Evolutionary conservation across 2,329 filamentous ascomycete genomes (phyloP), one percentile per base, ranked within the genome.

Genomic region (Beauveria scarabaeidicola): DNA sequence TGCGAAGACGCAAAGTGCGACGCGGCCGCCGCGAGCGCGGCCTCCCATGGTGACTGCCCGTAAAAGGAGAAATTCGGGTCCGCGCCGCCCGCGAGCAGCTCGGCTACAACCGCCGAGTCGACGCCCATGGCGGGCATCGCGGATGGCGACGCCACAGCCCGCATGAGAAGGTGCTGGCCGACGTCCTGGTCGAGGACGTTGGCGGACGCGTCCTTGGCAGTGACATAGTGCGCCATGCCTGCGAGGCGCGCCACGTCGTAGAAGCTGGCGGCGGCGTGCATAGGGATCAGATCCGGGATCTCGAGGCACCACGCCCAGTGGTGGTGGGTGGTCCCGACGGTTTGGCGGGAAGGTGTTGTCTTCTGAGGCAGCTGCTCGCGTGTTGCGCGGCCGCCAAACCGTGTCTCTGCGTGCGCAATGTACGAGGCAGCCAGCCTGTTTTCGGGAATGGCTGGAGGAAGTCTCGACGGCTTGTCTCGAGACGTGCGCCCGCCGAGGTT

Each of bases 251-350:
- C 55, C 11, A 52, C 55, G 47, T 58, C 47, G 19, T 51, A 51
- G n/a, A 58, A 58, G 23, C 3, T 58, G 36, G 15, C 27, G n/a
- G 47, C 46, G n/a, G 13, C 48, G n/a, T 41, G 36, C n/a, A 43
- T 21, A 3, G 46, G 36, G 1, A 50, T 19, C 3, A 58, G 46
- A 11, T 25, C 55, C 8, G 55, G 46, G 10, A 58, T 13, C n/a
- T 44, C 38, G 17, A 58, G 47, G 11, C 55, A 41, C 23, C 21
- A 52, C 23, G 55, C 25, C 55, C 55, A 58, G 55, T 58, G 55
- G 19, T 57, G 10, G 29, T 56, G 41, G 27, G 10, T 15, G 21
- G 54, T 48, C 9, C 23, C n/a, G 25, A 50, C 55, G 5, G 5
- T 27, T 32, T n/a, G 9, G 15, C 21, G 29, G 13, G 17, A 15